Evolutionary conservation across 768 basidiomycete species (phyloP).

Genomic region (Agrocybe chaxingu): DNA sequence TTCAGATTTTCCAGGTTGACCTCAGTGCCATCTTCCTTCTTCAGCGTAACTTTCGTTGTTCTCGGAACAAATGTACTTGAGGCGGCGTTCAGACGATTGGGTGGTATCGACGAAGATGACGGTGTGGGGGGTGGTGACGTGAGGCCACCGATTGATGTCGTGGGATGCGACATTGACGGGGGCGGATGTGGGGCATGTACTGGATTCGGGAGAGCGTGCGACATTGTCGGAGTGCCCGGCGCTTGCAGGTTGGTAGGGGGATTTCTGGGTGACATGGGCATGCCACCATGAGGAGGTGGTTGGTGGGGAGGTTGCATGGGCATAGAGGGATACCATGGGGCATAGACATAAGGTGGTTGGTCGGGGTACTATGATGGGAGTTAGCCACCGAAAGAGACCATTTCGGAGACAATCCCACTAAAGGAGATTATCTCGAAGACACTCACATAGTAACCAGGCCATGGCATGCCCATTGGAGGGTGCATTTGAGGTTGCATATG

Average conservation of each 20-base stretch:
- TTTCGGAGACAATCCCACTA: slow-evolving; percentile 7
- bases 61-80: slow-evolving; percentile 68
- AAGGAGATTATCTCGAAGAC: slow-evolving; percentile 1
- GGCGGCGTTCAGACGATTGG: slow-evolving; percentile 55
- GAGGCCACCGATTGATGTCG: slow-evolving; percentile 44
- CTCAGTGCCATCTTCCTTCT: slow-evolving; percentile 63
- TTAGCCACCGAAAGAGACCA: slow-evolving; percentile 15
- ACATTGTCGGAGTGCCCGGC: slow-evolving; percentile 66
- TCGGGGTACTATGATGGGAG: slow-evolving; percentile 35
- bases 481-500: slow-evolving; percentile 34
- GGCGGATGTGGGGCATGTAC: slow-evolving; percentile 46
- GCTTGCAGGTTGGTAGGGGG: slow-evolving; percentile 49
- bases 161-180: slow-evolving; percentile 39
- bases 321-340: slow-evolving; percentile 37
- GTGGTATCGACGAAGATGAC: slow-evolving; percentile 41
- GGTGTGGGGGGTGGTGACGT: slow-evolving; percentile 72
- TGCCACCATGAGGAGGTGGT: slow-evolving; percentile 44
- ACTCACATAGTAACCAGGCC: slow-evolving; percentile 60
- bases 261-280: slow-evolving; percentile 72
- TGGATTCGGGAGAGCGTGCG: slow-evolving; percentile 50
- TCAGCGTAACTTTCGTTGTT: slow-evolving; percentile 49
- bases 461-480: slow-evolving; percentile 27
- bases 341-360: slow-evolving; percentile 45
- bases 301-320: slow-evolving; percentile 41
- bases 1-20: slow-evolving; percentile 57